phyloP scores from a whole-genome alignment of 192 early-diverging fungal genomes.

The Mortierella hygrophila region DNA sequence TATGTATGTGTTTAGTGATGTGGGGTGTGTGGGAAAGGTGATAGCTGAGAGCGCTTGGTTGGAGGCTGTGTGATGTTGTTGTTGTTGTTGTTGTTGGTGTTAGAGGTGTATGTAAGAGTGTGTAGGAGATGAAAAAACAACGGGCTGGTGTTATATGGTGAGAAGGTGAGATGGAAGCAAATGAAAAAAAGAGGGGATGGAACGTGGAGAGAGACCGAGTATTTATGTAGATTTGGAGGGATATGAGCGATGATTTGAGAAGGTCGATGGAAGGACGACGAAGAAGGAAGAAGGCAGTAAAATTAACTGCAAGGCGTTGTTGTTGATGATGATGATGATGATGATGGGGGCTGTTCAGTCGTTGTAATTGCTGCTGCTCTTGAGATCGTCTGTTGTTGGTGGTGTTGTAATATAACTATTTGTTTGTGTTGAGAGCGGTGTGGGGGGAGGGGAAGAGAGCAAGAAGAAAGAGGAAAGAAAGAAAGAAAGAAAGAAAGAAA shows the following conservation, averaged over 20 bases:
- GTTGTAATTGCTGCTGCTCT: neutral
- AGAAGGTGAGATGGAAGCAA: neutral
- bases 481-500: neutral
- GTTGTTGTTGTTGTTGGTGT: conserved; percentile 3
- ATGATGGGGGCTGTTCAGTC: neutral
- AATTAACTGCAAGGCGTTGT: conserved; percentile 1
- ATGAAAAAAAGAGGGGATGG: neutral
- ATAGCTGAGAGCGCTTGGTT: neutral
- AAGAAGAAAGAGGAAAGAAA: neutral
- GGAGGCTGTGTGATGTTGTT: conserved; percentile 7
- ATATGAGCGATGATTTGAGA: neutral
- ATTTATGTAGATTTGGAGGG: conserved; percentile 4
- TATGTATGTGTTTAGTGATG: neutral
- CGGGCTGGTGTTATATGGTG: neutral
- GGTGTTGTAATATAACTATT: neutral
- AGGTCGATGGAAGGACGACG: too few relatives aligned
- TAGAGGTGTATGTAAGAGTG: neutral
- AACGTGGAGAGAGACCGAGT: neutral
- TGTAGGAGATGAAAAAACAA: too few relatives aligned
- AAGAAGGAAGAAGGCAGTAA: neutral
- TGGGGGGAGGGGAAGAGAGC: neutral
- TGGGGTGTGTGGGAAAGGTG: neutral
- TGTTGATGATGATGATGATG: neutral
- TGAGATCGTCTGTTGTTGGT: neutral
- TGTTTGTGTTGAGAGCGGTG: neutral